phyloP scores from a whole-genome alignment of 1,284 basidiomycete species.

The Moesziomyces globuligerus region DNA sequence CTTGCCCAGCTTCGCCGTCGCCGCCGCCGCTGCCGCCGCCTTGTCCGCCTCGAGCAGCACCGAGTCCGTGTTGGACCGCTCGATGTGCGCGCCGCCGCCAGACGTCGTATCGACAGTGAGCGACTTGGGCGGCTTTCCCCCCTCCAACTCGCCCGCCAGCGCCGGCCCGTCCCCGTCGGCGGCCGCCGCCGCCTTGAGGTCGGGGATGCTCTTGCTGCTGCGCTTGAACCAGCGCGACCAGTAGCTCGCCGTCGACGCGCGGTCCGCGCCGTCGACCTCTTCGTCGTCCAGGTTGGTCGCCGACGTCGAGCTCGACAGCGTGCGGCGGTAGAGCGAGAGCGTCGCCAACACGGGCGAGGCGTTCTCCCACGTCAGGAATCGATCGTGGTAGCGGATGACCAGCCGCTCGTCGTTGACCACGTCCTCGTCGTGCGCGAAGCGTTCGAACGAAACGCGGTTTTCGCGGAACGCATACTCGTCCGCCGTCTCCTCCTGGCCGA shows the following conservation, averaged over 20 bases:
- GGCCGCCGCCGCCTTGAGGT: conserved; percentile 22
- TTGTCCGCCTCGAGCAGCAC: conserved; percentile 37
- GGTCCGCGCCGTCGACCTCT: conserved; percentile 58
- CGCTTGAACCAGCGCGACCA: conserved; percentile 64
- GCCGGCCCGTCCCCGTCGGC: conserved; percentile 11
- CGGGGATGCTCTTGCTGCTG: conserved; percentile 44
- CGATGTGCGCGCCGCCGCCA: conserved; percentile 1
- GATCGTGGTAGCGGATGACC: conserved; percentile 70
- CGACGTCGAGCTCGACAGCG: conserved; percentile 20
- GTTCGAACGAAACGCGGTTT: conserved; percentile 70
- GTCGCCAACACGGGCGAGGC: conserved; percentile 70
- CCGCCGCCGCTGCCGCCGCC: not conserved
- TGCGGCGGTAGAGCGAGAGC: conserved; percentile 63
- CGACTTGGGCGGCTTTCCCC: not conserved
- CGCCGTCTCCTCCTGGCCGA: conserved; percentile 56
- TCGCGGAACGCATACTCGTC: conserved; percentile 67
- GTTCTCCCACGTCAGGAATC: conserved; percentile 71
- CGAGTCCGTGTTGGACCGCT: conserved; percentile 47
- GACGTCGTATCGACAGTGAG: not conserved
- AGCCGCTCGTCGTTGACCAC: conserved; percentile 71
- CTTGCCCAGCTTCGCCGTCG: not conserved
- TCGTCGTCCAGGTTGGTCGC: conserved; percentile 15
- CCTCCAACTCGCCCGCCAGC: not conserved
- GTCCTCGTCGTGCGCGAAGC: conserved; percentile 69
- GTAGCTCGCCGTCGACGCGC: conserved; percentile 31